phyloP scores from a whole-genome alignment of 108 stramenopile genomes.

The Aurantiochytrium sp. region DNA sequence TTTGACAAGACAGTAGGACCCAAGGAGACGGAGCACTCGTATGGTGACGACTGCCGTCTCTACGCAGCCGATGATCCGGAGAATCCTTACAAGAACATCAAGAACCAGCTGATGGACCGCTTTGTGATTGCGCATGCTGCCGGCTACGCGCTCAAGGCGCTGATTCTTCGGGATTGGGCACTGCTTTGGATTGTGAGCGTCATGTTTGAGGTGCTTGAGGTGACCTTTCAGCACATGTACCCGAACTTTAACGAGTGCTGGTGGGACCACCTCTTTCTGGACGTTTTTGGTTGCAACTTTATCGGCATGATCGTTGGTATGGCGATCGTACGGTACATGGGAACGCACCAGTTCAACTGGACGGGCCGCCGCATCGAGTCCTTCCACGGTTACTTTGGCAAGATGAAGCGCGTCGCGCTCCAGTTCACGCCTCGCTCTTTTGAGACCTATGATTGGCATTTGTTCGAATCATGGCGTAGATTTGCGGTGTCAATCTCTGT shows the following conservation, averaged over 20 bases:
- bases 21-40: neutral
- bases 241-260: constrained; percentile 26
- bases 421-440: constrained; percentile 9
- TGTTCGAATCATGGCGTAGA: neutral
- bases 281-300: constrained; percentile 18
- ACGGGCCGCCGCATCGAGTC: neutral
- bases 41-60: constrained; percentile 24
- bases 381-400: neutral
- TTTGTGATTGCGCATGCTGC: constrained; percentile 19
- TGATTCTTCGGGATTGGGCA: constrained; percentile 20
- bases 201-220: constrained; percentile 13
- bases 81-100: neutral
- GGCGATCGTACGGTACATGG: neutral
- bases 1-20: neutral
- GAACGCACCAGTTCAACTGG: constrained; percentile 3
- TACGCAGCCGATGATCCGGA: neutral
- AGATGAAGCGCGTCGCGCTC: neutral
- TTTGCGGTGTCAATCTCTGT: neutral
- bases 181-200: constrained; percentile 5
- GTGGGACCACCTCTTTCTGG: constrained; percentile 22
- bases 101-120: neutral
- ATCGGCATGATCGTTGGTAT: neutral
- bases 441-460: neutral
- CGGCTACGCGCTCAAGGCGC: neutral
- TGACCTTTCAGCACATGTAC: constrained; percentile 21